Evolutionary conservation across 441 rosid species (phyloP).

Genomic region (Theobroma grandiflorum): DNA sequence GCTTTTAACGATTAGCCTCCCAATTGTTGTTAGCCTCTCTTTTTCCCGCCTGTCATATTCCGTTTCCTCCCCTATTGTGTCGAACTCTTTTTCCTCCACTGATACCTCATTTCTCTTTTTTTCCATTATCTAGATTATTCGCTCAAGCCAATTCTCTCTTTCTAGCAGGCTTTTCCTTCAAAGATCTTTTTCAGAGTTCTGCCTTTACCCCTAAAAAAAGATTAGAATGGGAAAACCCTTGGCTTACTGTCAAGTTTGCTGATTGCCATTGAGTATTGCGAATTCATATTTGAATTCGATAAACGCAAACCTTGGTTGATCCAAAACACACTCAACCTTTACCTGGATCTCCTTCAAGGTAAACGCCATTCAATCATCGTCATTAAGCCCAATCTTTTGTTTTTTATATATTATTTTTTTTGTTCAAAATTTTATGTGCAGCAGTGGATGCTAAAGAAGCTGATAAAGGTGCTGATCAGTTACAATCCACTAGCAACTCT

Average conservation of each 20-base stretch:
- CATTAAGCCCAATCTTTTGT: neutral
- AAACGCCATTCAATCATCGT: neutral
- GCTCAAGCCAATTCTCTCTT: too few species aligned
- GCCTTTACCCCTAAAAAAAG: too few species aligned
- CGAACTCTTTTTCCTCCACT: too few species aligned
- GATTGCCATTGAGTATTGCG: slow-evolving; percentile 71
- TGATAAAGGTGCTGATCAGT: slow-evolving; percentile 53
- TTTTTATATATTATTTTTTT: neutral
- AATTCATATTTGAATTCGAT: slow-evolving; percentile 69
- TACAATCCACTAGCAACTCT: slow-evolving; percentile 46
- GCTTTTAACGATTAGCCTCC: too few species aligned
- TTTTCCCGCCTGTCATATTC: too few species aligned
- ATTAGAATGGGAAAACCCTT: too few species aligned
- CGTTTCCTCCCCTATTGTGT: too few species aligned
- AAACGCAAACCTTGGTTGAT: slow-evolving; percentile 79
- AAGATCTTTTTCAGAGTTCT: too few species aligned
- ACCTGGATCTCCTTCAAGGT: slow-evolving; percentile 65
- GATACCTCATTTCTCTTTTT: too few species aligned
- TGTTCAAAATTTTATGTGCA: slow-evolving; percentile 23
- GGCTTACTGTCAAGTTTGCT: slow-evolving; percentile 61
- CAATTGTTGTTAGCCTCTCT: too few species aligned
- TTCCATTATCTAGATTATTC: too few species aligned
- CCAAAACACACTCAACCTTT: slow-evolving; percentile 67
- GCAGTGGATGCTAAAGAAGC: slow-evolving; percentile 53
- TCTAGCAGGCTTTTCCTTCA: too few species aligned